Percentiles rank a stretch among this genome's conserved stretches.
Conservation (phyloP, 2,329 filamentous ascomycete species). For the Sclerotinia glacialis region DNA sequence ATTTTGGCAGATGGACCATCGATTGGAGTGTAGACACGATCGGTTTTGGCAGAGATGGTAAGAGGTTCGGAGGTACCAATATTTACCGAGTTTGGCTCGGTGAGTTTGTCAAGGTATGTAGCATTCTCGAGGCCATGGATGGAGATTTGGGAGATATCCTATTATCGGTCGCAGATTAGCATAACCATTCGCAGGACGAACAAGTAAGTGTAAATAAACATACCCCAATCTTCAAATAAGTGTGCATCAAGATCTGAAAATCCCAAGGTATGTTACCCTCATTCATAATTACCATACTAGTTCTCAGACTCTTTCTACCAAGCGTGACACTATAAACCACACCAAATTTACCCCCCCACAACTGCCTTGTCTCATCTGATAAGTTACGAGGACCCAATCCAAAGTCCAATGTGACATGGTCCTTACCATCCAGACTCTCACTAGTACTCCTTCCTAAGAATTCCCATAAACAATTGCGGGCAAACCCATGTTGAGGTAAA, state of each 20-base stretch:
- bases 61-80: slow-evolving; percentile 60
- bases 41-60: slow-evolving; percentile 73
- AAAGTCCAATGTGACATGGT: slow-evolving; percentile 91
- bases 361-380: slow-evolving; percentile 61
- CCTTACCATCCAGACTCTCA: slow-evolving; percentile 48
- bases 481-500: slow-evolving; percentile 93
- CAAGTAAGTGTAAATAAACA: slow-evolving; percentile 35
- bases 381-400: slow-evolving; percentile 76
- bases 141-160: slow-evolving; percentile 76
- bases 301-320: slow-evolving; percentile 69
- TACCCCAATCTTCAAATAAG: slow-evolving; percentile 80
- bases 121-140: slow-evolving; percentile 75
- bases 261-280: slow-evolving; percentile 79
- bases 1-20: slow-evolving; percentile 58
- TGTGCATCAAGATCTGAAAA: slow-evolving; percentile 88
- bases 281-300: slow-evolving; percentile 83
- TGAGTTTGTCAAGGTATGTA: slow-evolving; percentile 81
- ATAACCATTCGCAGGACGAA: background rate
- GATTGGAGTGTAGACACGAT: slow-evolving; percentile 79
- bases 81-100: slow-evolving; percentile 54
- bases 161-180: slow-evolving; percentile 24
- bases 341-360: slow-evolving; percentile 85
- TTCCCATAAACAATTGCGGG: slow-evolving; percentile 86
- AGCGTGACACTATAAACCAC: slow-evolving; percentile 92
- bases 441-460: slow-evolving; percentile 86